Conservation (phyloP, 192 early-diverging fungal genomes). For the Coemansia sp. region DNA sequence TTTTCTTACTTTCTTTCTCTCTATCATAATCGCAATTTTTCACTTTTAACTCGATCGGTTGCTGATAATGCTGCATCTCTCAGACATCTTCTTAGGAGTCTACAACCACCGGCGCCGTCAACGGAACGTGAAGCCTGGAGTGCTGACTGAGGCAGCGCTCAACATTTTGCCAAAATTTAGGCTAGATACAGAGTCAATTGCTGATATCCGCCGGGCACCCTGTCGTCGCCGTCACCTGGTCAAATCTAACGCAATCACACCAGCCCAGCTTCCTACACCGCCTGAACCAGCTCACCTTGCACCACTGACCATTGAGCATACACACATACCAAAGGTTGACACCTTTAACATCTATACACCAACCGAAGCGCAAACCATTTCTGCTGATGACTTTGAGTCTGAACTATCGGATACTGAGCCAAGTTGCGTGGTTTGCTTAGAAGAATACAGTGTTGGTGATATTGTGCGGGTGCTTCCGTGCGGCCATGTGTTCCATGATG, state of each 20-base stretch:
- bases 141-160: constrained; percentile 11
- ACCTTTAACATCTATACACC: not conserved
- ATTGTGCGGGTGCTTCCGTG: constrained; percentile 61
- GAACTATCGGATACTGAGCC: constrained; percentile 9
- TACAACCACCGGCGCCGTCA: constrained; percentile 22
- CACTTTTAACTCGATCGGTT: no score
- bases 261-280: not conserved
- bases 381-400: not conserved
- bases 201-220: constrained; percentile 29
- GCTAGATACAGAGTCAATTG: constrained; percentile 18
- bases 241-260: not conserved
- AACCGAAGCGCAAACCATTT: constrained; percentile 2
- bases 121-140: constrained; percentile 7
- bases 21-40: no score
- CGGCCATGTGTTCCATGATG: constrained; percentile 62
- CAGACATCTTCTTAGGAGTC: constrained; percentile 11
- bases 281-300: constrained; percentile 9
- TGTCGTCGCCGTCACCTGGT: constrained; percentile 24
- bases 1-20: no score
- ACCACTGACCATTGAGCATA: not conserved
- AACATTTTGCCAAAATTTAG: constrained; percentile 27
- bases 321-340: not conserved
- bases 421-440: constrained; percentile 67
- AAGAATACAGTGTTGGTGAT: constrained; percentile 57
- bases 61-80: constrained; percentile 3